Evolutionary conservation across 768 basidiomycete species (phyloP), one percentile per base, ranked within the genome.

Genomic region (Suillus hirtellus): DNA sequence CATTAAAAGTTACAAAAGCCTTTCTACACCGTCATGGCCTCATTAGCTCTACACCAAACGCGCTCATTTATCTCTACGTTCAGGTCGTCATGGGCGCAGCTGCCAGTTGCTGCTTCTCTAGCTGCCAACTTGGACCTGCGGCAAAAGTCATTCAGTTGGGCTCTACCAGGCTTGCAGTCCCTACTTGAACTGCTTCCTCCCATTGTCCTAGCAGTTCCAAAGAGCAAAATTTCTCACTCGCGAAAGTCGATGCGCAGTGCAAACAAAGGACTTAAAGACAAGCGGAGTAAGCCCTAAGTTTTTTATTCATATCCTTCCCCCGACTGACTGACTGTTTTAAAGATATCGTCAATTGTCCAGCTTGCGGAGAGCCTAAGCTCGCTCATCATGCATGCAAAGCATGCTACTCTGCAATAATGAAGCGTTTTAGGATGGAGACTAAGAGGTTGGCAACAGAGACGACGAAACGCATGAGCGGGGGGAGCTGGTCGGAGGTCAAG

Each of bases 251-350:
- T 96, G 95, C 84, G 96, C 47, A 88, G 87, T 66, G 90, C 95
- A 17, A 95, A 95, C 76, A 99, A 99, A 76, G 95, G 95, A 1
- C 78, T 97, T 70, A 93, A 95, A 75, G 95, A 98, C 77, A 96
- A 94, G 75, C 88, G 88, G 64, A 95, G 96, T 95, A 70, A 65
- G 87, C 77, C 9, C 67, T 64, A 38, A 14, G 60, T 21, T 44
- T 44, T 60, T 50, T 54, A 37, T 42, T 24, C 38, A 31, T 43
- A 14, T 31, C 35, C 4, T 31, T 35, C 47, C 35, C 38, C 59
- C 52, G 4, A 55, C 62, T 71, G 42, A 67, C 64, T 19, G 8
- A 42, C 8, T 60, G 31, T 64, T 9, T 27, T 59, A 8, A 62
- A 99, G 96, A 96, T 73, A 86, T 99, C 67, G 92, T 92, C 64